A percentile compares a stretch with the other conserved stretches of the same genome.
phyloP scores from a whole-genome alignment of 2,329 filamentous ascomycete species.

The Exophiala oligosperma region DNA sequence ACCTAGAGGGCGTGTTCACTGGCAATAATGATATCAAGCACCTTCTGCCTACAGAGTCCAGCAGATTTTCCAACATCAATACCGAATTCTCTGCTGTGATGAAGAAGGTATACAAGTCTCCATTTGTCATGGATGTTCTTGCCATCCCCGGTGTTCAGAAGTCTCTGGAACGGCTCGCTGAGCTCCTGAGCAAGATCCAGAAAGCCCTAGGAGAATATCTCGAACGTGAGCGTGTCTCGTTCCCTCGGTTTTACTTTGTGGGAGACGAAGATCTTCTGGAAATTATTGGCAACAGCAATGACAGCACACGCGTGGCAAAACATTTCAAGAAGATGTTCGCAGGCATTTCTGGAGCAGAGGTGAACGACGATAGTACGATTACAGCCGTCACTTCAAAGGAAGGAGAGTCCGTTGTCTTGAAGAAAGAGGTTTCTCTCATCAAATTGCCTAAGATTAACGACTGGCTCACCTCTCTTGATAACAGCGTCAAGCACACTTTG shows the following conservation, averaged over 20 bases:
- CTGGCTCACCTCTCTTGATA: conserved; percentile 92
- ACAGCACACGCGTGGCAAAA: conserved; percentile 92
- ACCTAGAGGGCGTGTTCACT: conserved; percentile 97
- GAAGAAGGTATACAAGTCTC: conserved; percentile 98
- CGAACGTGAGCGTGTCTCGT: conserved; percentile 94
- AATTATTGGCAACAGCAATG: conserved; percentile 99
- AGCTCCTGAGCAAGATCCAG: conserved; percentile 97
- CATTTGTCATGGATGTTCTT: conserved; percentile 91
- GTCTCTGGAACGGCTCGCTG: conserved; percentile 91
- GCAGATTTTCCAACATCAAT: conserved; percentile 98
- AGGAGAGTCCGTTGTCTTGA: conserved; percentile 81
- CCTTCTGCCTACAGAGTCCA: conserved; percentile 91
- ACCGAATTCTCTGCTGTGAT: conserved; percentile 98
- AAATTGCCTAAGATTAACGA: conserved; percentile 98
- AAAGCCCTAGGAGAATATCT: conserved; percentile 98
- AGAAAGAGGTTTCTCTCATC: conserved; percentile 85
- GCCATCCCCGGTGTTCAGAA: conserved; percentile 96
- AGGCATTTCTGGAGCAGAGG: conserved; percentile 82
- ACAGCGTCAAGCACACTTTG: conserved; percentile 89
- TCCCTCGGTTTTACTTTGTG: conserved; percentile 98
- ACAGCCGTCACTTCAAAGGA: conserved; percentile 94
- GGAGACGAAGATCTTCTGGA: conserved; percentile 97
- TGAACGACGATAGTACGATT: conserved; percentile 88
- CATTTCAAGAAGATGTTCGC: conserved; percentile 99
- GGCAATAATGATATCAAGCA: conserved; percentile 99